phyloP scores from a whole-genome alignment of 148 eudicot species.

The Cornus kousa region DNA sequence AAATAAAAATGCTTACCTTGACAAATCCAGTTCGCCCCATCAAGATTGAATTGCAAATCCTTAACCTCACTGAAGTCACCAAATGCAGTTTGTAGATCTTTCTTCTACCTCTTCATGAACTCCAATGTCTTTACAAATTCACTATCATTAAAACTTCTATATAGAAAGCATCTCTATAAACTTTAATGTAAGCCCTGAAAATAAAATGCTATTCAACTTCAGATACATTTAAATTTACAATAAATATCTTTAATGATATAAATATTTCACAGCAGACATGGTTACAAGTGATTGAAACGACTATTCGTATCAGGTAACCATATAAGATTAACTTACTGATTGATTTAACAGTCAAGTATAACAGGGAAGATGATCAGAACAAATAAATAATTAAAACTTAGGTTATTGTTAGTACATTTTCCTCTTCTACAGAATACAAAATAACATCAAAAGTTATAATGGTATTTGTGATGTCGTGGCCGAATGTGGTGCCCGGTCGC shows the following conservation, averaged over 20 bases:
- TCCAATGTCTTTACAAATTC: constrained; percentile 71
- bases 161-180: background rate
- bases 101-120: constrained; percentile 90
- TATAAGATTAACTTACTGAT: background rate
- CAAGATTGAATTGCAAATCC: constrained; percentile 90
- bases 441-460: too few species aligned
- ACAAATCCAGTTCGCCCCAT: constrained; percentile 95
- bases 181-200: background rate
- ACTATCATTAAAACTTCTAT: constrained; percentile 11
- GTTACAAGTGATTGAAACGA: background rate
- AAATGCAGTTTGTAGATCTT: constrained; percentile 73
- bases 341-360: background rate
- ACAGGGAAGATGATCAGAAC: too few species aligned
- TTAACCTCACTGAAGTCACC: constrained; percentile 81
- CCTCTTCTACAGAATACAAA: too few species aligned
- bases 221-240: background rate
- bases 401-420: too few species aligned
- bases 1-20: constrained; percentile 42
- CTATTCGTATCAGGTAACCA: background rate
- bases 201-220: background rate
- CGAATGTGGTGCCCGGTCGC: too few species aligned
- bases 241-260: background rate
- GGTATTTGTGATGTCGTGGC: too few species aligned
- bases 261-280: background rate
- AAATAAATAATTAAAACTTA: too few species aligned